Conservation (phyloP, 2,329 filamentous ascomycete species). For the Diaporthe capsici region DNA sequence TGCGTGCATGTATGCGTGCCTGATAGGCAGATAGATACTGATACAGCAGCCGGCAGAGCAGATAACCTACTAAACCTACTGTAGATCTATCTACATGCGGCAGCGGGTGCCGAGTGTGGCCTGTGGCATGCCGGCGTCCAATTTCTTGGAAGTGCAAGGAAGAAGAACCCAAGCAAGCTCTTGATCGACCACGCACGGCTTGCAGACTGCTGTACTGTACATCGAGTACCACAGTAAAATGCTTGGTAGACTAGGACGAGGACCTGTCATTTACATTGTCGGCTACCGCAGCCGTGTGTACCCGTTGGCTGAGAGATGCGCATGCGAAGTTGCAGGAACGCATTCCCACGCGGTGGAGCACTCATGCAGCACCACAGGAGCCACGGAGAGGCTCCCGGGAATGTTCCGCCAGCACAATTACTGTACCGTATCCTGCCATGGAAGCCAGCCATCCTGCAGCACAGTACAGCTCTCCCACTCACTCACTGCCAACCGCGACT, state of each 20-base stretch:
- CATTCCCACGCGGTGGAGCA: constrained; percentile 6
- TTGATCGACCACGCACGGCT: constrained; percentile 6
- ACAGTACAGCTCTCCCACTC: no score
- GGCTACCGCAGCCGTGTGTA: not conserved
- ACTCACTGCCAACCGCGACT: not conserved
- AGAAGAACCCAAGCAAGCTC: not conserved
- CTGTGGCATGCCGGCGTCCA: constrained; percentile 1
- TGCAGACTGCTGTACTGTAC: no score
- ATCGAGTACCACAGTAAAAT: not conserved
- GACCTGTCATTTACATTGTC: constrained; percentile 11
- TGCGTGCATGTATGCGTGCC: not conserved
- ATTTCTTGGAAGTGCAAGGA: constrained; percentile 1
- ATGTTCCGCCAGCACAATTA: constrained; percentile 12
- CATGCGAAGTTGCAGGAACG: constrained; percentile 7
- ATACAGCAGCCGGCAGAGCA: not conserved
- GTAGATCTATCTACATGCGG: constrained; percentile 15
- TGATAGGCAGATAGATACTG: not conserved
- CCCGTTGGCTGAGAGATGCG: constrained; percentile 6
- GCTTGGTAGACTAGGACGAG: not conserved
- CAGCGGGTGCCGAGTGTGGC: constrained; percentile 2
- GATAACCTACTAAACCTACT: not conserved
- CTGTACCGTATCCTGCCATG: not conserved
- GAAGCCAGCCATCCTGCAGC: not conserved
- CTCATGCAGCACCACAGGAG: constrained; percentile 29
- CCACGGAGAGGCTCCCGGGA: constrained; percentile 17